Evolutionary conservation across 2,329 filamentous ascomycete species (phyloP).

Genomic region (Pseudogymnoascus sp.): DNA sequence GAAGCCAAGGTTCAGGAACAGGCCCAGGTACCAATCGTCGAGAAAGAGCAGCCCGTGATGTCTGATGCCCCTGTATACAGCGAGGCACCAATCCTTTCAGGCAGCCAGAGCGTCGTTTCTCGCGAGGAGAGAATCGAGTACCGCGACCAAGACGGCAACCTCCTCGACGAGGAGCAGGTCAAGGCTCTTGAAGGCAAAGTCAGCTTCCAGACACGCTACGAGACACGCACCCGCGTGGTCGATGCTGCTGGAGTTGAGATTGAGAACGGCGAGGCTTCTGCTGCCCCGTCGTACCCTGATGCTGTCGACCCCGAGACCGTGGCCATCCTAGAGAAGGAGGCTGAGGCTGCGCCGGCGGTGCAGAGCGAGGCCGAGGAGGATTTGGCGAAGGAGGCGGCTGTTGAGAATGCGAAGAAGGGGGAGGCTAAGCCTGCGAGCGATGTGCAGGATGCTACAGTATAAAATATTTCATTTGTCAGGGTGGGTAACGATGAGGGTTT

Average conservation of each 20-base stretch:
- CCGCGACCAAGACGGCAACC: slow-evolving; percentile 85
- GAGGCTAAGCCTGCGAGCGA: slow-evolving; percentile 56
- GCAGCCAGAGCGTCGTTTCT: slow-evolving; percentile 25
- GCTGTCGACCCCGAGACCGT: slow-evolving; percentile 51
- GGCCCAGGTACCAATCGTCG: slow-evolving; percentile 21
- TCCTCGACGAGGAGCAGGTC: slow-evolving; percentile 77
- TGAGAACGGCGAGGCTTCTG: slow-evolving; percentile 15
- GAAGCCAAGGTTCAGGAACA: slow-evolving; percentile 14
- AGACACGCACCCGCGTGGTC: slow-evolving; percentile 82
- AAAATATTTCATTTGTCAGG: slow-evolving; percentile 3
- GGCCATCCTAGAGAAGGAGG: slow-evolving; percentile 27
- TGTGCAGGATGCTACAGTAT: slow-evolving; percentile 44
- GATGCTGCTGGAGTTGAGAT: slow-evolving; percentile 75
- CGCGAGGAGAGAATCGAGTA: slow-evolving; percentile 84
- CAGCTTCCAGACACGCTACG: slow-evolving; percentile 89
- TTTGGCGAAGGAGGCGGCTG: slow-evolving; percentile 51
- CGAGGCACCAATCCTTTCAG: slow-evolving; percentile 13
- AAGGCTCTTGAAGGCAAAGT: slow-evolving; percentile 82
- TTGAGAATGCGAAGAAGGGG: slow-evolving; percentile 38
- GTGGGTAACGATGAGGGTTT: neutral
- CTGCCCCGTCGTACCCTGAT: slow-evolving; percentile 27
- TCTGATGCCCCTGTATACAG: slow-evolving; percentile 23
- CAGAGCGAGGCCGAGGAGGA: slow-evolving; percentile 39
- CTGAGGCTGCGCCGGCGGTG: slow-evolving; percentile 32
- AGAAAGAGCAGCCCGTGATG: slow-evolving; percentile 16